Conservation (phyloP, 2,329 filamentous ascomycete genomes). For the Hypoxylon sp. region DNA sequence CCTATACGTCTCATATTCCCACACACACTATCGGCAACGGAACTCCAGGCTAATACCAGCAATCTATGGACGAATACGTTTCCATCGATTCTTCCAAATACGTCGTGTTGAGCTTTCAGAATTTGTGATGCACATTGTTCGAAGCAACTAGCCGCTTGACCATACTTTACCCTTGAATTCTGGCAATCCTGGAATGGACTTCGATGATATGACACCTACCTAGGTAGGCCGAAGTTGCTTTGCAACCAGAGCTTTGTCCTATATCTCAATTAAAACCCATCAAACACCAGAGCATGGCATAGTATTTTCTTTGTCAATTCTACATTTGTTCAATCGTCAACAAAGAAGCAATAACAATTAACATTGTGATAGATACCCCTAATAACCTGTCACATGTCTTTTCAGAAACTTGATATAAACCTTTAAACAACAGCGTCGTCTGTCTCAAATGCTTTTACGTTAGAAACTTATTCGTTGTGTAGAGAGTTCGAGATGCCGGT, state of each 20-base stretch:
- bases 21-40: neutral
- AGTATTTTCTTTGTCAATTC: neutral
- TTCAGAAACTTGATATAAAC: neutral
- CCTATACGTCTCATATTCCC: neutral
- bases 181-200: neutral
- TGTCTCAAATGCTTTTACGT: neutral
- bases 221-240: neutral
- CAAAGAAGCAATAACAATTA: conserved; percentile 3
- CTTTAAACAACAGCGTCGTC: neutral
- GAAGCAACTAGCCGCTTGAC: neutral
- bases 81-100: neutral
- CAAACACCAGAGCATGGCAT: neutral
- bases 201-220: neutral
- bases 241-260: neutral
- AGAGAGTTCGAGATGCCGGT: neutral
- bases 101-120: neutral
- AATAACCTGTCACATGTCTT: neutral
- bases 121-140: neutral
- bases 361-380: neutral
- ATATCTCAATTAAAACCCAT: neutral
- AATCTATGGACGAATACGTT: neutral
- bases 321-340: neutral
- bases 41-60: too few relatives aligned
- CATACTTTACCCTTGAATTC: neutral
- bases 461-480: neutral